These are phyloP conservation scores for Recurvomyces mirabilis DNA, from an alignment of 495 filamentous ascomycete species.

Conservation along the genomic window DNA sequence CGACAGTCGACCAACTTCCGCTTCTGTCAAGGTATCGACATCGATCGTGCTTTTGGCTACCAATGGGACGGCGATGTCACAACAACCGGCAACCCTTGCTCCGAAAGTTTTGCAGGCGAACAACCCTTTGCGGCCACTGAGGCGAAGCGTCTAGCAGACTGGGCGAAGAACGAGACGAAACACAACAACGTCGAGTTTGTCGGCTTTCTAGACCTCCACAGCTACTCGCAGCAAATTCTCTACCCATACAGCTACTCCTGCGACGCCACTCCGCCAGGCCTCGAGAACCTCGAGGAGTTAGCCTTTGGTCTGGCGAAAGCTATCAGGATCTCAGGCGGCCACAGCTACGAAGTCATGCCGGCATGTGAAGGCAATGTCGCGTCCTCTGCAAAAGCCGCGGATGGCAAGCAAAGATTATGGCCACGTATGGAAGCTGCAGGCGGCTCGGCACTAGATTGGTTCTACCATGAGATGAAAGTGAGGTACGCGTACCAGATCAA, in stretches of 20 bases:
- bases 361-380: constrained; percentile 75
- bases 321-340: constrained; percentile 63
- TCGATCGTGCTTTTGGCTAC: constrained; percentile 77
- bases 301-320: constrained; percentile 83
- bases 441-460: constrained; percentile 88
- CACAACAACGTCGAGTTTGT: constrained; percentile 60
- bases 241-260: constrained; percentile 90
- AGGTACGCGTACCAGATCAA: constrained; percentile 89
- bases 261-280: constrained; percentile 59
- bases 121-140: constrained; percentile 76
- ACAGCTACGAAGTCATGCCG: constrained; percentile 67
- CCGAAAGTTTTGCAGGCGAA: constrained; percentile 79
- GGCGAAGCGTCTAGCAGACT: constrained; percentile 61
- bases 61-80: constrained; percentile 64
- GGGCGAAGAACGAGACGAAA: constrained; percentile 74
- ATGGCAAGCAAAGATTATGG: constrained; percentile 24
- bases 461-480: constrained; percentile 81
- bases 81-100: constrained; percentile 68
- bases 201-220: constrained; percentile 82
- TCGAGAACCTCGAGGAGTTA: constrained; percentile 85
- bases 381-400: constrained; percentile 7
- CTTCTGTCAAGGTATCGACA: constrained; percentile 77
- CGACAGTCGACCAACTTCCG: constrained; percentile 70
- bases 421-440: constrained; percentile 54
- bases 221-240: constrained; percentile 89